Base-by-base conservation (phyloP, 345 rosid species). In the Fremontodendron californicum region DNA sequence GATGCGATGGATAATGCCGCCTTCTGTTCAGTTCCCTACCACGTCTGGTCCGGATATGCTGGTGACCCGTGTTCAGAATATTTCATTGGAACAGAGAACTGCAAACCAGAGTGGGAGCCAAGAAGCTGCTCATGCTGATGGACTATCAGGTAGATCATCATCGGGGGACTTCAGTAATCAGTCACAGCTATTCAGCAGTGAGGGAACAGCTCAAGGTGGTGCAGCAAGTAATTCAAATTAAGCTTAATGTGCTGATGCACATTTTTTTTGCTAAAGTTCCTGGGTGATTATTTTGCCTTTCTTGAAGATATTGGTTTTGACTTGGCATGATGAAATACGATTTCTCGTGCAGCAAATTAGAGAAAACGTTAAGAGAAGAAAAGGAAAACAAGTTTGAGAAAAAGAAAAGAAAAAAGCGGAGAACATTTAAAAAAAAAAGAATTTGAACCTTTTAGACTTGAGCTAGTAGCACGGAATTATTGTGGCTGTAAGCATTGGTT, bases 1-100 rank as follows among this genome's bases (percentile, higher is more conserved):
- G 98, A 78, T 67, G 83, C 79, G 73, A 6, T 94, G 94, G 96
- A 63, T 91, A 71, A 77, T 68, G 75, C 89, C 90, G 43, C 65
- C 79, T 58, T 39, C 83, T 46, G 75, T 78, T 71, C 86, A 84
- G 52, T 73, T 81, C 76, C 78, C 88, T 35, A 80, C 62, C 77
- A 31, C 40, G 33, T 78, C 80, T 19, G 72, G 77, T 75, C 79
- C 74, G 37, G 85, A 83, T 45, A 45, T 25, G 71, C 82, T 85
- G 66, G 79, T 55, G 2, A 52, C 74, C 1, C 46, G 77, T 65
- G 62, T 86, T 68, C 84, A 81, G 54, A 83, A 60, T 78, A 70
- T 86, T 55, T 82, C 86, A 37, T 37, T 84, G 77, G 86, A 88
- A 29, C 86, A 81, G 80, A 79, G 54, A 49, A 31, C 68, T 42